Conservation (phyloP, 2,329 filamentous ascomycete species). For the Penicillium hordei region DNA sequence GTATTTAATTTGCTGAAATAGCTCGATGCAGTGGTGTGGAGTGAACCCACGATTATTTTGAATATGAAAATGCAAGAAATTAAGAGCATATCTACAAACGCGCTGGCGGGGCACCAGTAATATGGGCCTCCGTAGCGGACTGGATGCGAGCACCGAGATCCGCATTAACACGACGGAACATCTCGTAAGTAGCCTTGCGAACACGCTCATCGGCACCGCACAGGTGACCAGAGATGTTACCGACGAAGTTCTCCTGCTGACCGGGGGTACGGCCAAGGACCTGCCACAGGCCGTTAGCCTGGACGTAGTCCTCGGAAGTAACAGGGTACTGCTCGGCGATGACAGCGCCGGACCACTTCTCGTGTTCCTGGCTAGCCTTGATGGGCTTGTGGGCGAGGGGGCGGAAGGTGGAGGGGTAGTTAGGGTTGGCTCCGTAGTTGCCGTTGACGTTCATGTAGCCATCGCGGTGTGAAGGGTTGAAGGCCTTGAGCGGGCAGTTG, state of each 20-base stretch:
- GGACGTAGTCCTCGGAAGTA: conserved; percentile 47
- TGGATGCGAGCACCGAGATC: conserved; percentile 55
- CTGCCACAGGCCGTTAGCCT: conserved; percentile 47
- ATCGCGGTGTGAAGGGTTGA: conserved; percentile 69
- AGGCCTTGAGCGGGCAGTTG: conserved; percentile 55
- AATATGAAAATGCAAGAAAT: background rate
- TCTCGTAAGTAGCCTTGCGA: conserved; percentile 59
- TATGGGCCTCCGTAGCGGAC: conserved; percentile 51
- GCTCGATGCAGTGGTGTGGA: background rate
- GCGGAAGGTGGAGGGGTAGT: conserved; percentile 51
- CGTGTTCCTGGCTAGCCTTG: conserved; percentile 45
- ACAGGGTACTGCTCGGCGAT: conserved; percentile 44
- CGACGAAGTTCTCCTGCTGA: conserved; percentile 62
- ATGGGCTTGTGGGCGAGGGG: conserved; percentile 40
- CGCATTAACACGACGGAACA: conserved; percentile 59
- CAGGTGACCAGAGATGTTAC: conserved; percentile 60
- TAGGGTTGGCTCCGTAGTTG: conserved; percentile 62
- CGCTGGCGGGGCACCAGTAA: conserved; percentile 22
- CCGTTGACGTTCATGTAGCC: conserved; percentile 67
- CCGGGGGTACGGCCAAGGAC: conserved; percentile 48
- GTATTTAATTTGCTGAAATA: background rate
- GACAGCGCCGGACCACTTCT: conserved; percentile 45
- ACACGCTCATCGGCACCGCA: conserved; percentile 55
- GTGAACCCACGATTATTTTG: background rate
- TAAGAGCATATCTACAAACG: conserved; percentile 27